These are phyloP conservation scores for Papilionanthe hybrid DNA, from an alignment of 116 monocot genomes.

Conservation along the genomic window DNA sequence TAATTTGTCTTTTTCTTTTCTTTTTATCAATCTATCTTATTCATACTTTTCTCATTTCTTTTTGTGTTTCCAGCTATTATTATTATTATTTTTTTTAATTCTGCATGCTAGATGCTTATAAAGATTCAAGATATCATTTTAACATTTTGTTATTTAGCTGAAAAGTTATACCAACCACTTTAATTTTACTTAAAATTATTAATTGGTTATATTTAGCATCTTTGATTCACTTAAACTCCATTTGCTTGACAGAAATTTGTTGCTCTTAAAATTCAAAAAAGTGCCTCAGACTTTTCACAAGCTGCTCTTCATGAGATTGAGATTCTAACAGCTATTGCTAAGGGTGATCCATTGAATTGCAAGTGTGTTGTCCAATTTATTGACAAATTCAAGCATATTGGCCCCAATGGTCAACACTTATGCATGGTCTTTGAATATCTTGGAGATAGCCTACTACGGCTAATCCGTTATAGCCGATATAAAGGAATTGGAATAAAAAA, in stretches of 20 bases:
- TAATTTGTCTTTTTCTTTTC: background rate
- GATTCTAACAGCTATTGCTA: constrained; percentile 45
- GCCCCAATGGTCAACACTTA: constrained; percentile 66
- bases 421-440: constrained; percentile 54
- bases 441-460: constrained; percentile 55
- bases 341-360: constrained; percentile 46
- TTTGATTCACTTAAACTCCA: background rate
- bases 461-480: constrained; percentile 48
- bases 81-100: background rate
- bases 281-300: constrained; percentile 45
- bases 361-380: constrained; percentile 39
- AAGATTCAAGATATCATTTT: background rate
- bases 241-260: constrained; percentile 39
- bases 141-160: background rate
- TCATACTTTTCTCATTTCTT: background rate
- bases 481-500: constrained; percentile 51
- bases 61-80: background rate
- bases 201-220: background rate
- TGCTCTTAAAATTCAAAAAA: constrained; percentile 68
- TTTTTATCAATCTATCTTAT: background rate
- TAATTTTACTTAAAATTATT: background rate
- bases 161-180: background rate
- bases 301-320: constrained; percentile 68
- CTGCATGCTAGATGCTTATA: background rate
- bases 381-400: constrained; percentile 55